These are phyloP conservation scores for Boletus rubescentipes DNA, from an alignment of 768 basidiomycete species.

Conservation along the genomic window DNA sequence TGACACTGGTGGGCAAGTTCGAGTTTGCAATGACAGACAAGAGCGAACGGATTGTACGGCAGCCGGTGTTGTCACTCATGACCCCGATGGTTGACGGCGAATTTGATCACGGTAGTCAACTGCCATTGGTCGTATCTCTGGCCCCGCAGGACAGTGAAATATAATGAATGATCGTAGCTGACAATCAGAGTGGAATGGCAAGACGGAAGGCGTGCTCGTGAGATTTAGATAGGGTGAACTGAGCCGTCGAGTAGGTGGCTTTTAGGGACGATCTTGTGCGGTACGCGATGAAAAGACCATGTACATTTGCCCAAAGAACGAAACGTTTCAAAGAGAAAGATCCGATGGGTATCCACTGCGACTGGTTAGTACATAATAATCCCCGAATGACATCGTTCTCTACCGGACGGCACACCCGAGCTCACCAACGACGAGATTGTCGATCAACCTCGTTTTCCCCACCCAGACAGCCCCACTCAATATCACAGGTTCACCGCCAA, in stretches of 20 bases:
- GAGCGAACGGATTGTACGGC: too few species aligned
- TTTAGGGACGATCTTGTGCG: constrained; percentile 40
- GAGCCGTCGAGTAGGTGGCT: constrained; percentile 46
- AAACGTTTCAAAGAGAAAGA: neutral
- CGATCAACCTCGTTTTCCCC: constrained; percentile 86
- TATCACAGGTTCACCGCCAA: constrained; percentile 46
- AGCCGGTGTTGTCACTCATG: too few species aligned
- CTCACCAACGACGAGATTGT: constrained; percentile 82
- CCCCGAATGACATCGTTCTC: neutral
- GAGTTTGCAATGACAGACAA: too few species aligned
- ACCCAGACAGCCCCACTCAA: constrained; percentile 88
- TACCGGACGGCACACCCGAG: constrained; percentile 8
- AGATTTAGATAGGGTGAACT: constrained; percentile 44
- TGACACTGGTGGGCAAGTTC: too few species aligned
- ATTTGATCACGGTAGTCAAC: too few species aligned
- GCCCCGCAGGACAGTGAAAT: too few species aligned
- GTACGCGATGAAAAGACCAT: constrained; percentile 53
- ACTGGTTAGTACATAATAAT: neutral
- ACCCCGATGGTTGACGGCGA: too few species aligned
- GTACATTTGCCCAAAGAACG: constrained; percentile 50
- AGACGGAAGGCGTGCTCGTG: constrained; percentile 37
- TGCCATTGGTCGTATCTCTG: too few species aligned
- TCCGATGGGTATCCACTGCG: constrained; percentile 16
- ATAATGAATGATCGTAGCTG: too few species aligned
- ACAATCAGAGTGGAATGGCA: neutral